phyloP scores from a whole-genome alignment of 2,329 filamentous ascomycete genomes.

The Apiospora pterosperma region DNA sequence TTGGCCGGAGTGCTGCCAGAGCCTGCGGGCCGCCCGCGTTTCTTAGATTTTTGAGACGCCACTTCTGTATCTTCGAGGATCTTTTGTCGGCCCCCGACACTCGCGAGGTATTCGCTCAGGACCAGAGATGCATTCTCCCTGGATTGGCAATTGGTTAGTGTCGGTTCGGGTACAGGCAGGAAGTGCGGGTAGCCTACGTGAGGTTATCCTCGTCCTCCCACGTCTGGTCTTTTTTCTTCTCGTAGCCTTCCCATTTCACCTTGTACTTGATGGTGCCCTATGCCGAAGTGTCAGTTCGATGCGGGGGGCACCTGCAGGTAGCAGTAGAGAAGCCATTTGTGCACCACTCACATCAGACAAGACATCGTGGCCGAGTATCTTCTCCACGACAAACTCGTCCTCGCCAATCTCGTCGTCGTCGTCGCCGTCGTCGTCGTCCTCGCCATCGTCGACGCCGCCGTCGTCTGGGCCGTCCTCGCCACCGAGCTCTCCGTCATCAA shows the following conservation, averaged over 20 bases:
- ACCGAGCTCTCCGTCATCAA: slow-evolving; percentile 18
- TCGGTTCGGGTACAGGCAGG: not conserved
- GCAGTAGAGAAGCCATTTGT: slow-evolving; percentile 2
- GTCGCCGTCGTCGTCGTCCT: slow-evolving; percentile 23
- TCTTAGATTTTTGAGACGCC: slow-evolving; percentile 42
- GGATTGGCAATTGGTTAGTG: not conserved
- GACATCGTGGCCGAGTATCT: slow-evolving; percentile 65
- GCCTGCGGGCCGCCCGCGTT: slow-evolving; percentile 49
- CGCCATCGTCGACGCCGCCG: slow-evolving; percentile 13
- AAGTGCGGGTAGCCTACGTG: slow-evolving; percentile 35
- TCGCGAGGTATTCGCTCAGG: slow-evolving; percentile 60
- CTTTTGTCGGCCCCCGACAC: slow-evolving; percentile 60
- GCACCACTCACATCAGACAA: slow-evolving; percentile 40
- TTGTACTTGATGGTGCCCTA: slow-evolving; percentile 50
- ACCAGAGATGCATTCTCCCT: slow-evolving; percentile 58
- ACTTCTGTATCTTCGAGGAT: slow-evolving; percentile 50
- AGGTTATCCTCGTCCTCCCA: slow-evolving; percentile 79
- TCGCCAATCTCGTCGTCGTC: slow-evolving; percentile 31
- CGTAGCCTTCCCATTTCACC: slow-evolving; percentile 80
- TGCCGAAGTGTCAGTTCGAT: not conserved
- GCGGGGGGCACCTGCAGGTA: slow-evolving; percentile 1
- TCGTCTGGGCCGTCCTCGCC: slow-evolving; percentile 20
- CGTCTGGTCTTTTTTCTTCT: slow-evolving; percentile 65
- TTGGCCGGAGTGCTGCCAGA: slow-evolving; percentile 30
- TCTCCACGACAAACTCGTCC: slow-evolving; percentile 64